Base-by-base conservation (phyloP, 371 early-diverging fungal genomes). In the Rhizopus arrhizus region DNA sequence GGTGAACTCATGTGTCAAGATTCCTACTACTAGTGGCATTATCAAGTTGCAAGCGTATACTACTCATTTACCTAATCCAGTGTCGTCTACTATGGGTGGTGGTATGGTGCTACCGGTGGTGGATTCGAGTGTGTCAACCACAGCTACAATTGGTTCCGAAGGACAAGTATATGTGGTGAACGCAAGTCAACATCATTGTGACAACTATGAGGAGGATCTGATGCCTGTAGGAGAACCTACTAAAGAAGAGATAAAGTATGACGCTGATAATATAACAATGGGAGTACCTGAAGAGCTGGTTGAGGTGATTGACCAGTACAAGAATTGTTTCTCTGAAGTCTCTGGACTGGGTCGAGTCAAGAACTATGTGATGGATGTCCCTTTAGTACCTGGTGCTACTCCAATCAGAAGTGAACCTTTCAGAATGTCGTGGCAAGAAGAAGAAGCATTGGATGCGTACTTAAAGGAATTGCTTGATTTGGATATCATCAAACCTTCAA, bases 341-440 rank as follows among this genome's bases (percentile, higher is more conserved):
- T 56, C 57, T 4, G 60, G 65, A 2, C 35, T 50, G 0, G 58
- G 57, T 15, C 28, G 59, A 22, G 38, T 67, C 3, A 35, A 43
- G 13, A 51, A 49, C 9, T 42, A 61, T 15, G 9, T 16, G 0
- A 55, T 55, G 41, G 35, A 54, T 3, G 36, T 60, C 4, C 22
- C 31, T 4, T 15, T 60, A 0, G 22, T 29, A 3, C 22, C 52
- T 10, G 53, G 47, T 16, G 61, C 56, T 41, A 28, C 48, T 3
- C 66, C 66, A 0, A 51, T 66, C 13, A 31, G 49, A 2, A 38
- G 53, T 5, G 11, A 49, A 35, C 58, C 65, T 22, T 70, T 62
- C 36, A 35, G 71, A 1, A 15, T 70, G 13, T 45, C 50, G 5
- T 61, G 61, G 64, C 55, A 53, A 10, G 66, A 70, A 22, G 47